Evolutionary conservation across 768 basidiomycete genomes (phyloP), one percentile per base, ranked within the genome.

Genomic region (Boletellus sp.): DNA sequence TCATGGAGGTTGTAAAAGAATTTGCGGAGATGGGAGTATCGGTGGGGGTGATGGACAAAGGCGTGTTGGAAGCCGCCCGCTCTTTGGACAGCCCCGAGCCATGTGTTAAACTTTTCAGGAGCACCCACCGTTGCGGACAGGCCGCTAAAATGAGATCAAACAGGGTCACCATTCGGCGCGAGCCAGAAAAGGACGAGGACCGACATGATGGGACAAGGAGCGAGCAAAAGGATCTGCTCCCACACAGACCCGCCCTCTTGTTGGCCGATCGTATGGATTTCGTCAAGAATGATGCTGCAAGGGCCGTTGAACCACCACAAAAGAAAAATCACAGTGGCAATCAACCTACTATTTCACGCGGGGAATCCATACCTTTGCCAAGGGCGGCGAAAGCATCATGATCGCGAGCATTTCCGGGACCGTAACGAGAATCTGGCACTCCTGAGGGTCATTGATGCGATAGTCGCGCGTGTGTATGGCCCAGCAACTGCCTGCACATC

Each of bases 1-100:
- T 59, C 50, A 23, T 68, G 52, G 1, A 74, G 62, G 32, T 71
- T 61, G 57, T 85, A 88, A 50, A 69, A 73, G 60, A 77, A 85
- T 62, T 88, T 88, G 38, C 87, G 78, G 2, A 88, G 74, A 55
- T 87, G 84, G 4, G 84, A 87, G 61, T 86, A 88, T 11, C 86
- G 79, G 63, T 87, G 80, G 1, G 77, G 78, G 61, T 86, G 81
- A 46, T 80, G 64, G 36, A 88, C 75, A 59, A 82, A 80, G 2
- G 70, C 71, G 61, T 87, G 80, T 24, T 78, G 65, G 65, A 78
- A 82, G 0, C 79, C 78, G 45, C 83, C 80, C 0, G 78, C 74
- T 45, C 64, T 59, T 62, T 88, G 85, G 15, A 88, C 79, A 1
- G 78, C 74, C 45, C 69, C 69, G 1, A 88, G 76, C 86, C 86